phyloP scores from a whole-genome alignment of 192 early-diverging fungal species.

The Coemansia sp. region DNA sequence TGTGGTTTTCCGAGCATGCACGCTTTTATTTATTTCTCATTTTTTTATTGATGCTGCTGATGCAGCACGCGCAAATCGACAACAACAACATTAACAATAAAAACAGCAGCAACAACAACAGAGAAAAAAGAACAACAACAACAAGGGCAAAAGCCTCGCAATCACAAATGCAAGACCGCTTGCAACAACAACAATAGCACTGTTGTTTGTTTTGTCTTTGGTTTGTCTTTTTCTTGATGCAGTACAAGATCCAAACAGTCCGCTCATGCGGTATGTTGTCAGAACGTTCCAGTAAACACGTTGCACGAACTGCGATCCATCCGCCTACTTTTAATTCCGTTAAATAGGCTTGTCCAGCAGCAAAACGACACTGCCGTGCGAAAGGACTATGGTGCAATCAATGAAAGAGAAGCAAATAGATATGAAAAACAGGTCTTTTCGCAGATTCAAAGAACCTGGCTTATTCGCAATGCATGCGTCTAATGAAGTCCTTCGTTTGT shows the following conservation, averaged over 20 bases:
- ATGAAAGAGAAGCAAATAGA: not conserved
- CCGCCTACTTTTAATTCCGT: no score
- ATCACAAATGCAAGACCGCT: not conserved
- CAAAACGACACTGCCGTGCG: no score
- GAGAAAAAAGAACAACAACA: no score
- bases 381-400: not conserved
- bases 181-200: not conserved
- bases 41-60: not conserved
- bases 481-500: not conserved
- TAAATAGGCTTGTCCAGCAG: no score
- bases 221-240: not conserved
- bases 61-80: slow-evolving; percentile 1
- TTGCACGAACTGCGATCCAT: not conserved
- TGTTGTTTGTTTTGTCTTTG: not conserved
- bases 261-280: not conserved
- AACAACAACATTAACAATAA: not conserved
- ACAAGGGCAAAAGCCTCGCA: slow-evolving; percentile 4
- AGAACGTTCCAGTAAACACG: not conserved
- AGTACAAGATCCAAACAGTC: not conserved
- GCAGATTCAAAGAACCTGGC: not conserved
- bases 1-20: not conserved
- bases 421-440: not conserved
- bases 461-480: not conserved
- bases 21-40: slow-evolving; percentile 4
- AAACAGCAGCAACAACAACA: no score